phyloP scores from a whole-genome alignment of 108 stramenopile species.

The Nitzschia sp. region DNA sequence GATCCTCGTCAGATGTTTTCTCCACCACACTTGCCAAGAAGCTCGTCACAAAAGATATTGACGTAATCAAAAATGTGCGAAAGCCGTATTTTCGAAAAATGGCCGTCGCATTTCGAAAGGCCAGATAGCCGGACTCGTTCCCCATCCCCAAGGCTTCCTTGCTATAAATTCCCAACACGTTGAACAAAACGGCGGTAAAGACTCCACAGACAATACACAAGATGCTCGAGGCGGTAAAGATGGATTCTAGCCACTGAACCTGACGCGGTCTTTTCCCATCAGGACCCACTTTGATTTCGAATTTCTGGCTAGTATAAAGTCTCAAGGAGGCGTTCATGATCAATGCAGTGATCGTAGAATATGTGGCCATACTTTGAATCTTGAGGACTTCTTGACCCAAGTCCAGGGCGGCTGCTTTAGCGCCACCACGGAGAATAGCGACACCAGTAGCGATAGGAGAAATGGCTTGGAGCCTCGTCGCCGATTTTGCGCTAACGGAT shows the following conservation, averaged over 20 bases:
- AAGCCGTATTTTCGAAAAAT: constrained; percentile 30
- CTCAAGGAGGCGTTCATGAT: constrained; percentile 32
- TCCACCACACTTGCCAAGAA: constrained; percentile 20
- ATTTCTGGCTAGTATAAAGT: constrained; percentile 11
- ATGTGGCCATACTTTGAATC: constrained; percentile 19
- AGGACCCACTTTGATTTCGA: background rate
- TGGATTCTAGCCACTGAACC: background rate
- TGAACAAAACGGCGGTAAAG: constrained; percentile 32
- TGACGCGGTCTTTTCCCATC: background rate
- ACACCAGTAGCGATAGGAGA: background rate
- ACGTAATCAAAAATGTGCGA: constrained; percentile 17
- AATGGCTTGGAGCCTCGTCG: too few relatives aligned
- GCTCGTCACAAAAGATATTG: constrained; percentile 12
- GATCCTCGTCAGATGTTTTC: constrained; percentile 14
- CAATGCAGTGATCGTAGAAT: constrained; percentile 23
- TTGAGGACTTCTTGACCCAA: constrained; percentile 11
- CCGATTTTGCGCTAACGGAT: too few relatives aligned
- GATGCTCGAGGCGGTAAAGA: constrained; percentile 11
- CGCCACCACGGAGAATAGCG: background rate
- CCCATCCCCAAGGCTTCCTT: constrained; percentile 23
- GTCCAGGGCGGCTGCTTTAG: background rate
- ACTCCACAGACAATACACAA: constrained; percentile 24
- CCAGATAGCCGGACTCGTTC: constrained; percentile 26
- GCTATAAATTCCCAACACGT: constrained; percentile 22
- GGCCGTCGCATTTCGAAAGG: constrained; percentile 18